A percentile compares a stretch with the other conserved stretches of the same genome.
phyloP scores from a whole-genome alignment of 2,329 filamentous ascomycete species.

The Cytospora piceicola region DNA sequence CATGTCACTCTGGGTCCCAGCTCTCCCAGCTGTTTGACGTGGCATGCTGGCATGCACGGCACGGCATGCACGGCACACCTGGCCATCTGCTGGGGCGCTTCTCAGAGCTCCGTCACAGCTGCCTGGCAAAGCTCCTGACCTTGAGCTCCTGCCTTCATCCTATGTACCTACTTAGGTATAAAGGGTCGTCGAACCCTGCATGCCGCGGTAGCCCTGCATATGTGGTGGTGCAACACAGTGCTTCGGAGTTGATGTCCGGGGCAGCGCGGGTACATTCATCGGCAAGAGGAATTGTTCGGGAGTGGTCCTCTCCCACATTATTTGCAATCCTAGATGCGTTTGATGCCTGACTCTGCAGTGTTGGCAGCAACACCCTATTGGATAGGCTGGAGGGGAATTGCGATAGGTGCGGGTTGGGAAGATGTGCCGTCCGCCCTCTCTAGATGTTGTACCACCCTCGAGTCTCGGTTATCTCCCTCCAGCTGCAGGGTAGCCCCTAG shows the following conservation, averaged over 20 bases:
- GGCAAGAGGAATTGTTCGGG: background rate
- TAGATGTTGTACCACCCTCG: background rate
- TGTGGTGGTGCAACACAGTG: background rate
- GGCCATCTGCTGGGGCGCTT: too few species aligned
- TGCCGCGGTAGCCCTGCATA: background rate
- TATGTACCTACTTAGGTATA: background rate
- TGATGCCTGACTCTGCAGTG: background rate
- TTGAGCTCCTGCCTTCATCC: background rate
- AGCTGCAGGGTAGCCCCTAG: conserved; percentile 16
- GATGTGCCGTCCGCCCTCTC: background rate
- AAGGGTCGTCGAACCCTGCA: conserved; percentile 3
- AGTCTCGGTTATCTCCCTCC: conserved; percentile 13
- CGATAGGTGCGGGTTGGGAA: background rate
- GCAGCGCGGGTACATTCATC: background rate
- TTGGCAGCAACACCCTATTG: background rate
- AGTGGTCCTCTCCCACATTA: background rate
- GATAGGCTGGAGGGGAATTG: background rate
- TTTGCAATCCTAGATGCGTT: background rate
- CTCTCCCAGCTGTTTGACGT: too few species aligned
- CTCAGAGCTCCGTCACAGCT: background rate
- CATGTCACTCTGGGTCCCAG: too few species aligned
- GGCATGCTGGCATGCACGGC: too few species aligned
- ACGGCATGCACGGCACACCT: background rate
- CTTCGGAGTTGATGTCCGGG: conserved; percentile 2
- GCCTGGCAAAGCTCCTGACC: background rate